Base-by-base conservation (phyloP, 164 flowering plant genomes). In the Macadamia tetraphylla region DNA sequence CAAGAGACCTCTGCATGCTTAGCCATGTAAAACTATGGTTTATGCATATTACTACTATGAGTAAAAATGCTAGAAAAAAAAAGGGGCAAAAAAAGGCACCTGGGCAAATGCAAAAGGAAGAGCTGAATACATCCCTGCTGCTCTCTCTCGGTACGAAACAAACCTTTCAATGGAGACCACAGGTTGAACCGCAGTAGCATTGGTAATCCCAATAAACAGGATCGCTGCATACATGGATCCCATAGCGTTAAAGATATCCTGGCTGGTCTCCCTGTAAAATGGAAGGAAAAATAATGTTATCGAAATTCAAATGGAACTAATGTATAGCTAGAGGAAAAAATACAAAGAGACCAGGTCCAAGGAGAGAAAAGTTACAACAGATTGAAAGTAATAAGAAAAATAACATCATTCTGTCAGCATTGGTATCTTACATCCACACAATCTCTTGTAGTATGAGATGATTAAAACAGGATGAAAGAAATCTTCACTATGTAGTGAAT, bases 91-190 rank as follows among this genome's bases (percentile, higher is more conserved):
- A 52, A 66, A 17, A 35, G 42, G 59, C 14, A 94, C 99, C 94
- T 92, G 99, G 63, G 98, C 96, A 73, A 92, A 87, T 67, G 97
- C 99, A 78, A 92, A 95, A 68, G 99, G 88, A 40, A 95, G 77
- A 67, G 97, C 94, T 30, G 99, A 88, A 71, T 92, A 95, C 90
- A 89, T 82, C 70, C 99, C 98, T 8, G 99, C 98, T 35, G 94
- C 98, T 82, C 99, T 82, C 79, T 95, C 97, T 73, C 99, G 74
- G 69, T 95, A 95, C 9, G 99, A 95, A 74, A 95, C 99, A 77
- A 80, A 89, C 87, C 98, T 86, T 79, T 95, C 99, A 17, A 88
- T 75, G 71, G 97, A 95, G 73, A 95, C 92, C 66, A 94, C 99
- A 42, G 98, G 99, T 73, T 92, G 98, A 80, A 87, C 96, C 46